phyloP scores from a whole-genome alignment of 2,329 filamentous ascomycete genomes.

The Colletotrichum neosansevieriae region DNA sequence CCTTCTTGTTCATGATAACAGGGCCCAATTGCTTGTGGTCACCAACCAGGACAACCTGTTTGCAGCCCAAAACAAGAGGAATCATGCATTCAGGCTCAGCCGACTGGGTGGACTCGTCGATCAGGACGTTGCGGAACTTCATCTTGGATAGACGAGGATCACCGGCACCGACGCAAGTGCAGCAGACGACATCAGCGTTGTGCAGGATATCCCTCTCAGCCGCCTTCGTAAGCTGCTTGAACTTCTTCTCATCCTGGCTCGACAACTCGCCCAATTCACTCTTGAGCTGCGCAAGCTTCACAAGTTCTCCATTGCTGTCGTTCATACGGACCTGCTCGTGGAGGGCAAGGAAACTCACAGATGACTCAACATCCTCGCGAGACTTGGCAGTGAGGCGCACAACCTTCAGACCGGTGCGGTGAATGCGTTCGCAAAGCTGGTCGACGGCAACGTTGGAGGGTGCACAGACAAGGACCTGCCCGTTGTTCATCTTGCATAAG shows the following conservation, averaged over 20 bases:
- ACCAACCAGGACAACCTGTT: slow-evolving; percentile 98
- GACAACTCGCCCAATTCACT: slow-evolving; percentile 90
- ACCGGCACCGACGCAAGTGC: slow-evolving; percentile 96
- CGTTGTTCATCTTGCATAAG: slow-evolving; percentile 92
- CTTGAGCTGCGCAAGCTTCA: slow-evolving; percentile 94
- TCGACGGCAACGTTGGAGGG: slow-evolving; percentile 99
- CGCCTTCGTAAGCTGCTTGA: slow-evolving; percentile 92
- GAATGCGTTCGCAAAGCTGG: slow-evolving; percentile 96
- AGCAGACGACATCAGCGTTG: slow-evolving; percentile 98
- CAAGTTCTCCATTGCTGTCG: slow-evolving; percentile 92
- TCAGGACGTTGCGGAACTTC: slow-evolving; percentile 97
- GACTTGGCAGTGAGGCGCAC: slow-evolving; percentile 99
- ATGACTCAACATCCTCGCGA: slow-evolving; percentile 98
- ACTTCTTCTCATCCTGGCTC: slow-evolving; percentile 97
- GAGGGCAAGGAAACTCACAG: slow-evolving; percentile 92
- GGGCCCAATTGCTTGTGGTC: slow-evolving; percentile 98
- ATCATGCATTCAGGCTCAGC: slow-evolving; percentile 99
- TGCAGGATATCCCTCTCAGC: slow-evolving; percentile 95
- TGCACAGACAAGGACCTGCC: slow-evolving; percentile 95
- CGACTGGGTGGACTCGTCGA: slow-evolving; percentile 98
- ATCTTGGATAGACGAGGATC: slow-evolving; percentile 96
- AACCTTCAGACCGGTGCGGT: slow-evolving; percentile 93
- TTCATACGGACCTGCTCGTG: slow-evolving; percentile 99
- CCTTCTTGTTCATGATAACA: slow-evolving; percentile 99
- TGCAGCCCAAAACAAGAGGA: slow-evolving; percentile 94